Base-by-base conservation (phyloP, 495 filamentous ascomycete species). In the Penicillium manginii region DNA sequence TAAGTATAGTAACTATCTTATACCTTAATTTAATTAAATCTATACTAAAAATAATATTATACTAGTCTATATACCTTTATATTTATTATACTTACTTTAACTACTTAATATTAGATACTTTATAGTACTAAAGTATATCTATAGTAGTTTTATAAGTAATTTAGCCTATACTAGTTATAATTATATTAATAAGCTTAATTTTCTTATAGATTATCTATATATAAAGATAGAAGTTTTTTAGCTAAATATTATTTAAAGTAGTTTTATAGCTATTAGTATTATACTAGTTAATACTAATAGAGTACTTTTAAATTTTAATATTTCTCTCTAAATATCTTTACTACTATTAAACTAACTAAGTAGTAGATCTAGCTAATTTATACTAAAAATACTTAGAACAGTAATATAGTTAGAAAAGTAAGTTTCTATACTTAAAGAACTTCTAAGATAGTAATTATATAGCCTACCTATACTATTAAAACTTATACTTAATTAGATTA, bases 51-150 rank as follows among this genome's bases (percentile, higher is more conserved):
- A 37, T 37, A 37, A 3, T 37, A 37, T 37, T 37, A 10, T 37
- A 3, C 14, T 9, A 3, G 2, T 23, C 4, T 23, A 23, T 23
- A 23, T 23, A 23, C 2, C 23, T 23, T n/a, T n/a, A n/a, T n/a
- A n/a, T n/a, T n/a, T n/a, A n/a, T n/a, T 67, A 12, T 52, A 73
- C 42, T 26, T 61, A 10, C 55, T 70, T 17, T 66, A 73, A 50
- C 70, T 66, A 14, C 62, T 73, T 22, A 66, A 69, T 61, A 55
- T 73, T 15, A 52, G 64, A 8, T 52, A 49, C 51, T 67, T 71
- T 59, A 22, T 48, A 7, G 48, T 54, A 1, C 45, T 68, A 10
- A 66, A 70, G 21, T 17, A 54, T 3, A 31, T 42, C 8, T 68
- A 71, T 50, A 52, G 66, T 50, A 22, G 40, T 19, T 48, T 59